A percentile compares a stretch with the other conserved stretches of the same genome.
Evolutionary conservation across 768 basidiomycete species (phyloP).

Genomic region (Tricholomella constricta): DNA sequence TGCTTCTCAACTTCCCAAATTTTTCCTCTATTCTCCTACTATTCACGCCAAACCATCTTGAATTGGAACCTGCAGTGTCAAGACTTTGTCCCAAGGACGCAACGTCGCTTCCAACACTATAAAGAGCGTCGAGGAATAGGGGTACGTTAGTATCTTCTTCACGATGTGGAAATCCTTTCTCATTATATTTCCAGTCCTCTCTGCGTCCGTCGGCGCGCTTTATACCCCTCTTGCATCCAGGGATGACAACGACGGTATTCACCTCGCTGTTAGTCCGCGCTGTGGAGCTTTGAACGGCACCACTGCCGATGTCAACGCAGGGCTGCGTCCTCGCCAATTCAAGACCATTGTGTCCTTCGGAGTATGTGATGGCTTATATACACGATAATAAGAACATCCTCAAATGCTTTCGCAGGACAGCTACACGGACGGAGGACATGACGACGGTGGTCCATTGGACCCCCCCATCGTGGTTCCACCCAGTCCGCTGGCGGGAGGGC

Average conservation of each 20-base stretch:
- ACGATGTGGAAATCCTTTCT: not conserved
- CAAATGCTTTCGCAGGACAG: conserved; percentile 47
- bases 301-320: conserved; percentile 50
- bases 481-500: conserved; percentile 45
- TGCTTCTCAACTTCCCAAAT: too few relatives aligned
- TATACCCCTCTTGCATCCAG: not conserved
- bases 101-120: too few relatives aligned
- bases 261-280: conserved; percentile 46
- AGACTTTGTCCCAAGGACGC: too few relatives aligned
- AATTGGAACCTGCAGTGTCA: too few relatives aligned
- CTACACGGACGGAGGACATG: conserved; percentile 52
- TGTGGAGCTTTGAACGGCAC: conserved; percentile 45
- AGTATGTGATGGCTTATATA: conserved; percentile 27
- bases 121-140: not conserved
- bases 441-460: conserved; percentile 47
- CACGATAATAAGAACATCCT: not conserved
- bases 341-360: conserved; percentile 57
- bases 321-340: conserved; percentile 35
- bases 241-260: conserved; percentile 31
- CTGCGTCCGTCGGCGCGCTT: not conserved
- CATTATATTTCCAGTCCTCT: not conserved
- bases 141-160: not conserved
- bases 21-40: too few relatives aligned
- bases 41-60: too few relatives aligned
- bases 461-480: conserved; percentile 47